A percentile compares a stretch with the other conserved stretches of the same genome.
Conservation (phyloP, 2,329 filamentous ascomycete genomes). For the Escovopsis sp. region DNA sequence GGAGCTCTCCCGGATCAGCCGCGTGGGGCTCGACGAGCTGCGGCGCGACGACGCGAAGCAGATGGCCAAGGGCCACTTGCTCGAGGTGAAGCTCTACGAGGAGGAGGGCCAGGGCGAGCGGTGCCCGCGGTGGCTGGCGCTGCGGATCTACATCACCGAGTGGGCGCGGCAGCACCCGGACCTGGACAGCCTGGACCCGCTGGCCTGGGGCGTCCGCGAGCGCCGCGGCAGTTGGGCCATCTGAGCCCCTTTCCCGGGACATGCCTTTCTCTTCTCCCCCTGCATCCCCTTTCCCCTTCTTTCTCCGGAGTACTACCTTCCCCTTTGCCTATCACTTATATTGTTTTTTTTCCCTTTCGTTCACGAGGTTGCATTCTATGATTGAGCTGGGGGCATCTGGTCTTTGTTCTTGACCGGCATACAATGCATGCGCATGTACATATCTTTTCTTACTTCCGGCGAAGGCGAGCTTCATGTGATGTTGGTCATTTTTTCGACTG, state of each 20-base stretch:
- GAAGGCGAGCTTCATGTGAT: too few relatives aligned
- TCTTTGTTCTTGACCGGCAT: too few relatives aligned
- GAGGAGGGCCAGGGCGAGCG: constrained; percentile 32
- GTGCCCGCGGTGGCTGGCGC: constrained; percentile 62
- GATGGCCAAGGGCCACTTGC: constrained; percentile 58
- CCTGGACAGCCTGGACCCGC: constrained; percentile 43
- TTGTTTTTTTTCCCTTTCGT: too few relatives aligned
- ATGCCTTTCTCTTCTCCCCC: background rate
- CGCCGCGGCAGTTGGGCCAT: constrained; percentile 60
- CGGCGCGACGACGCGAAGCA: constrained; percentile 50
- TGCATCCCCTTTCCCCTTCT: background rate
- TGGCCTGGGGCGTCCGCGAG: constrained; percentile 53
- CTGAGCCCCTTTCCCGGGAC: constrained; percentile 19
- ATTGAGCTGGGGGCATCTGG: too few relatives aligned
- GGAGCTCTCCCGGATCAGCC: constrained; percentile 70
- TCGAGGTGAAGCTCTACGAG: constrained; percentile 32
- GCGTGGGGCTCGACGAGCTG: constrained; percentile 53
- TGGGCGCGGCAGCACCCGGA: constrained; percentile 81
- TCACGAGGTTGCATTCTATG: too few relatives aligned
- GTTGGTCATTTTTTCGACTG: too few relatives aligned
- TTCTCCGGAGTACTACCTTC: too few relatives aligned
- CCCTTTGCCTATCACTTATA: too few relatives aligned
- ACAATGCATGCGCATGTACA: too few relatives aligned
- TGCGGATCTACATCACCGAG: constrained; percentile 70
- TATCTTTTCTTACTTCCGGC: too few relatives aligned